Conservation (phyloP, 192 early-diverging fungal genomes). For the Backusella morwellensis region DNA sequence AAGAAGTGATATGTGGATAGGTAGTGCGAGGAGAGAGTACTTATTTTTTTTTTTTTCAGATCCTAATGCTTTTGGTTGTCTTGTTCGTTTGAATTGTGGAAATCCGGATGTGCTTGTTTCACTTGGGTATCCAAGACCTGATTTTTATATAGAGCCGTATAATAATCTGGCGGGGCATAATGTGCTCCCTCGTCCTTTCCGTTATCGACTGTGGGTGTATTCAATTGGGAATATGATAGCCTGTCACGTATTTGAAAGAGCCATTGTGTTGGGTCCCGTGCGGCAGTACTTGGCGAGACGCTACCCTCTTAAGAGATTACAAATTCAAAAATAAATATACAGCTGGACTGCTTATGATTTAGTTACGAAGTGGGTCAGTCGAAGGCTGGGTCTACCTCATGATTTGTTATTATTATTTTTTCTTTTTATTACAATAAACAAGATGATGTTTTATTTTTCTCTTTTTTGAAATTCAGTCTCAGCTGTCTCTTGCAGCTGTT, state of each 20-base stretch:
- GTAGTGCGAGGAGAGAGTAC: background rate
- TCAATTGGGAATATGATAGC: slow-evolving; percentile 44
- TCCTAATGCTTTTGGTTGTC: slow-evolving; percentile 63
- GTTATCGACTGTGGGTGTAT: slow-evolving; percentile 52
- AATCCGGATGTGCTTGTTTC: slow-evolving; percentile 37
- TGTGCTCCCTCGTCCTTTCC: slow-evolving; percentile 53
- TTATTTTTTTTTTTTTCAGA: slow-evolving; percentile 15
- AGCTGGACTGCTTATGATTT: background rate
- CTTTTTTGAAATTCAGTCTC: no score
- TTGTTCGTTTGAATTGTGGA: slow-evolving; percentile 64
- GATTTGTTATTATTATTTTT: no score
- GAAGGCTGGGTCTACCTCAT: no score
- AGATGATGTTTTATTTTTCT: no score
- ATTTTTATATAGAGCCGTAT: slow-evolving; percentile 50
- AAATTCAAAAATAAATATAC: slow-evolving; percentile 36
- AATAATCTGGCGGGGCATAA: slow-evolving; percentile 57
- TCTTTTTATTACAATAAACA: no score
- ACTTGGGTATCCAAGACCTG: slow-evolving; percentile 37
- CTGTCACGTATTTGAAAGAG: slow-evolving; percentile 40
- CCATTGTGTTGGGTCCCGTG: slow-evolving; percentile 50
- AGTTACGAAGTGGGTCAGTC: no score
- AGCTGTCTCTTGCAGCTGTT: no score
- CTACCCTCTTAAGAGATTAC: slow-evolving; percentile 34
- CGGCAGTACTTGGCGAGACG: slow-evolving; percentile 29
- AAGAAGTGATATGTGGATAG: background rate